phyloP scores from a whole-genome alignment of 2,329 filamentous ascomycete genomes.

The Epichloe coenophiala region DNA sequence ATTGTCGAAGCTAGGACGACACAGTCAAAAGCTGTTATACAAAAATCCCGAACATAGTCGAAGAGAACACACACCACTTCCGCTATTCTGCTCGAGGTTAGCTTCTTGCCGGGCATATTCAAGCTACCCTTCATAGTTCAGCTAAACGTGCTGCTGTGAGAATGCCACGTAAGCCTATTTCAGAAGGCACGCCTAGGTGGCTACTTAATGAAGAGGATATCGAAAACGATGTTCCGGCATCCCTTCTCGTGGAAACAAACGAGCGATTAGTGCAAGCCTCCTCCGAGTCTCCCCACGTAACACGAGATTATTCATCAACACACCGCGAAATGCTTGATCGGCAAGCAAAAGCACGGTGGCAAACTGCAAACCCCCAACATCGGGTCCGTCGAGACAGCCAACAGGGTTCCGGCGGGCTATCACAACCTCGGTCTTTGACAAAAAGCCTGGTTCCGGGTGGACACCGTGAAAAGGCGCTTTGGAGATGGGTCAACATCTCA shows the following conservation, averaged over 20 bases:
- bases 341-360: conserved; percentile 38
- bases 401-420: conserved; percentile 2
- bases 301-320: background rate
- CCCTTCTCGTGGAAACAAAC: conserved; percentile 45
- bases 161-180: background rate
- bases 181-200: conserved; percentile 9
- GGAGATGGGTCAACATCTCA: conserved; percentile 83
- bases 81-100: conserved; percentile 35
- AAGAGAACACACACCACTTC: conserved; percentile 40
- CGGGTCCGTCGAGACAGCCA: conserved; percentile 29
- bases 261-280: conserved; percentile 4
- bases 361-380: conserved; percentile 38
- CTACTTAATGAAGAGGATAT: conserved; percentile 31
- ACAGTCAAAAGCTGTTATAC: background rate
- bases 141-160: conserved; percentile 9
- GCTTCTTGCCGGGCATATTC: conserved; percentile 32
- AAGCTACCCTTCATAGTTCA: conserved; percentile 27
- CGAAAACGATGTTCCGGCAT: conserved; percentile 50
- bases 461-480: conserved; percentile 63
- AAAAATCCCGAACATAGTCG: conserved; percentile 7
- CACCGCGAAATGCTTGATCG: background rate
- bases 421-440: conserved; percentile 17
- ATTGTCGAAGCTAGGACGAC: background rate
- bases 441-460: conserved; percentile 18
- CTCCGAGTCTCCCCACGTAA: background rate